phyloP scores from a whole-genome alignment of 2,329 filamentous ascomycete species.

The Diaporthe citriasiana region DNA sequence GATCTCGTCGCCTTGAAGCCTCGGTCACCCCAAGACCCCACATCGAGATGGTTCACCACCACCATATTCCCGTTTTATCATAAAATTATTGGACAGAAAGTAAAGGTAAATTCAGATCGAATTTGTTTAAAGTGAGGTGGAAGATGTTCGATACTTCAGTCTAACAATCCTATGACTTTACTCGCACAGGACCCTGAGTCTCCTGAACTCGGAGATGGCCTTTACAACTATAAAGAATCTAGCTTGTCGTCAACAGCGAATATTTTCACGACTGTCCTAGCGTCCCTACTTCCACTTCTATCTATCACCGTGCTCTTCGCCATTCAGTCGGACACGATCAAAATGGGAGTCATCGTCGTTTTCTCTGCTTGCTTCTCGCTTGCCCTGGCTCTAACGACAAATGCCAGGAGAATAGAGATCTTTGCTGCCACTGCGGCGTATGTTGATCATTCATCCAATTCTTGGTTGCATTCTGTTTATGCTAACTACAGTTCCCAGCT shows the following conservation, averaged over 20 bases:
- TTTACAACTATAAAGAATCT: constrained; percentile 43
- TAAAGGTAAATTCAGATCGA: constrained; percentile 29
- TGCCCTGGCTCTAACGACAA: constrained; percentile 43
- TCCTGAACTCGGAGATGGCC: constrained; percentile 29
- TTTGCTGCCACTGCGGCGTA: constrained; percentile 45
- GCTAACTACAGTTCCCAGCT: neutral
- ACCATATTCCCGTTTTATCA: constrained; percentile 45
- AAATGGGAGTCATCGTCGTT: constrained; percentile 42
- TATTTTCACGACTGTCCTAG: constrained; percentile 46
- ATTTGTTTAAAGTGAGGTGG: neutral
- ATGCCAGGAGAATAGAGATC: constrained; percentile 42
- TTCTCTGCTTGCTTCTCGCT: constrained; percentile 44
- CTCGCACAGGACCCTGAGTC: neutral
- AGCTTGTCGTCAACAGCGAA: constrained; percentile 39
- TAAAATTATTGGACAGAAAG: constrained; percentile 36
- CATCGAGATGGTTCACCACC: constrained; percentile 45
- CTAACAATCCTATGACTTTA: neutral
- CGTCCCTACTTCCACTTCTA: constrained; percentile 48
- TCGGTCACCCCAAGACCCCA: constrained; percentile 38
- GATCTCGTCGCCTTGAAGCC: constrained; percentile 47
- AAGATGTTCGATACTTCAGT: neutral
- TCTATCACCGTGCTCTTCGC: constrained; percentile 49
- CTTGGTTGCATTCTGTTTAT: too few relatives aligned
- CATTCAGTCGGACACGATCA: constrained; percentile 52
- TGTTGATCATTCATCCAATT: constrained; percentile 39